These are phyloP conservation scores for Asclepias syriaca DNA, from an alignment of 257 asterid species.

Conservation along the genomic window DNA sequence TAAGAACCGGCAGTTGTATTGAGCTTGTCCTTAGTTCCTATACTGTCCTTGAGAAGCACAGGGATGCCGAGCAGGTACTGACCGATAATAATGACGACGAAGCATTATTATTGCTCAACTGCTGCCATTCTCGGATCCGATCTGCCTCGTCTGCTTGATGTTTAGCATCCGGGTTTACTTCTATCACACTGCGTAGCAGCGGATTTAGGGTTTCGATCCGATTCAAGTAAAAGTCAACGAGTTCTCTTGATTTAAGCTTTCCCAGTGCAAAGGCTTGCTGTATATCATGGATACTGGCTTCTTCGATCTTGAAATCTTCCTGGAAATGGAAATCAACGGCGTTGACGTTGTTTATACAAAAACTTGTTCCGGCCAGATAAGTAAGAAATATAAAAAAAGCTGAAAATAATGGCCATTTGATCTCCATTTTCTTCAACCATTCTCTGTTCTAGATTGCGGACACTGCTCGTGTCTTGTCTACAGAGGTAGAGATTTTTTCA, in stretches of 20 bases:
- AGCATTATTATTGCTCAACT: background rate
- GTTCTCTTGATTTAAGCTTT: conserved; percentile 34
- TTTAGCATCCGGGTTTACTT: conserved; percentile 58
- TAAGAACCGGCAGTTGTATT: conserved; percentile 65
- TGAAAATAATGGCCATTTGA: background rate
- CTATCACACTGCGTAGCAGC: conserved; percentile 50
- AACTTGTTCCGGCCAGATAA: background rate
- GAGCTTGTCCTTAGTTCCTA: conserved; percentile 52
- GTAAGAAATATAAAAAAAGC: background rate
- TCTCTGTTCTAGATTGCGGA: background rate
- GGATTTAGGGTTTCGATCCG: conserved; percentile 56
- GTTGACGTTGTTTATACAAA: background rate
- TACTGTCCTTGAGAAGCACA: conserved; percentile 71
- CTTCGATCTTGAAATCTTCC: conserved; percentile 41
- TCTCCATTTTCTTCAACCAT: background rate
- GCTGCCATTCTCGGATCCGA: conserved; percentile 17
- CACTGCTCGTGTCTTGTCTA: too few species aligned
- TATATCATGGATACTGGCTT: conserved; percentile 46
- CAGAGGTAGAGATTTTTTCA: too few species aligned
- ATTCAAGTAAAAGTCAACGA: conserved; percentile 36
- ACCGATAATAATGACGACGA: conserved; percentile 7
- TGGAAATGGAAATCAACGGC: background rate
- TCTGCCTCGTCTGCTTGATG: conserved; percentile 51
- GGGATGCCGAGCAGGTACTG: conserved; percentile 56
- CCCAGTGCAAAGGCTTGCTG: conserved; percentile 33